Evolutionary conservation across 2,329 filamentous ascomycete species (phyloP).

Genomic region (Sporothrix brasiliensis): DNA sequence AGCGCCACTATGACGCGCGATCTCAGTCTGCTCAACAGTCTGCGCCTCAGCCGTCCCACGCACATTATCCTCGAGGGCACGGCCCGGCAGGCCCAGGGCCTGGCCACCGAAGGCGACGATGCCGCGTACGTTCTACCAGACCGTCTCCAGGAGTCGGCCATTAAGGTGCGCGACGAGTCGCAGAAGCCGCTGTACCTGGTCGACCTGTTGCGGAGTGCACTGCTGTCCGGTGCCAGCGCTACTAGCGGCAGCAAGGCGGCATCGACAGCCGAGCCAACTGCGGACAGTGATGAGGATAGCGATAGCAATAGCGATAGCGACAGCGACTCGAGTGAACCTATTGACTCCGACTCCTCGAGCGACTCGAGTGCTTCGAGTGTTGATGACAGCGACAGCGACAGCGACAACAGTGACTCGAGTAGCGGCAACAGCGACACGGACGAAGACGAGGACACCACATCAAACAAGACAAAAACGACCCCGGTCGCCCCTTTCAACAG

Average conservation of each 20-base stretch:
- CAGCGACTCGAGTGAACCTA: conserved; percentile 36
- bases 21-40: conserved; percentile 72
- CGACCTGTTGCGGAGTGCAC: conserved; percentile 65
- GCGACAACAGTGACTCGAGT: background rate
- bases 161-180: conserved; percentile 69
- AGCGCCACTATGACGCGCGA: conserved; percentile 93
- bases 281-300: conserved; percentile 36
- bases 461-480: background rate
- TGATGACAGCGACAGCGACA: background rate
- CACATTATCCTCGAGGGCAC: conserved; percentile 72
- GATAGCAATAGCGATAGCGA: background rate
- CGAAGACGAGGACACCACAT: background rate
- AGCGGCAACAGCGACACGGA: background rate
- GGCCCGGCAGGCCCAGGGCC: conserved; percentile 38
- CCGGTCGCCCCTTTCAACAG: conserved; percentile 41
- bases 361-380: background rate
- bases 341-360: background rate
- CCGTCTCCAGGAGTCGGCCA: conserved; percentile 64
- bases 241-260: background rate
- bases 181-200: conserved; percentile 86
- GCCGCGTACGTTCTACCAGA: conserved; percentile 59
- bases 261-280: background rate
- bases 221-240: conserved; percentile 45
- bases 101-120: conserved; percentile 25
- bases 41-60: conserved; percentile 73